phyloP scores from a whole-genome alignment of 257 asterid species.

The Knoxia roxburghii region DNA sequence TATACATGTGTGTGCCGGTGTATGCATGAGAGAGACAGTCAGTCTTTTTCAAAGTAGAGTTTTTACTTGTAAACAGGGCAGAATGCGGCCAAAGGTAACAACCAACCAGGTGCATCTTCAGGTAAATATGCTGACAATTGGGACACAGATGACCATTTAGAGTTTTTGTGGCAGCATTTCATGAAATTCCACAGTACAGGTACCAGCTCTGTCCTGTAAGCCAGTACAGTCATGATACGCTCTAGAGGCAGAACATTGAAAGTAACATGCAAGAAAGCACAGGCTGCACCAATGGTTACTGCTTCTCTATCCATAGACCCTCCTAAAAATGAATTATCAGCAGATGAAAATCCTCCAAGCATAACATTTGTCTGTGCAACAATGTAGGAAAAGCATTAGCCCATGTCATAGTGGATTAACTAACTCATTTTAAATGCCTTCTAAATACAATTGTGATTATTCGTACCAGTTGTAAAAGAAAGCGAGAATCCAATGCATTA shows the following conservation, averaged over 20 bases:
- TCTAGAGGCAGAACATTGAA: slow-evolving; percentile 81
- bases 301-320: slow-evolving; percentile 49
- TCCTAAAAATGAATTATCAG: slow-evolving; percentile 39
- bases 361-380: slow-evolving; percentile 64
- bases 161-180: slow-evolving; percentile 74
- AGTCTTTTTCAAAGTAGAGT: slow-evolving; percentile 13
- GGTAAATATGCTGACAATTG: slow-evolving; percentile 65
- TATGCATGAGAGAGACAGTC: slow-evolving; percentile 1
- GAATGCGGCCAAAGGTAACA: slow-evolving; percentile 82
- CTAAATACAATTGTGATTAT: slow-evolving; percentile 1
- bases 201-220: slow-evolving; percentile 89
- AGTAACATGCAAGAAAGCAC: slow-evolving; percentile 73
- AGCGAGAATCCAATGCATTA: slow-evolving; percentile 59
- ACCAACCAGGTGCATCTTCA: slow-evolving; percentile 73
- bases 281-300: slow-evolving; percentile 79
- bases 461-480: slow-evolving; percentile 80
- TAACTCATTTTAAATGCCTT: not conserved
- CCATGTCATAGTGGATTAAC: slow-evolving; percentile 13
- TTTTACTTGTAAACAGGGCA: slow-evolving; percentile 95
- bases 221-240: slow-evolving; percentile 82
- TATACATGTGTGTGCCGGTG: not conserved
- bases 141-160: slow-evolving; percentile 71
- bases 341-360: slow-evolving; percentile 47
- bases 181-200: slow-evolving; percentile 81
- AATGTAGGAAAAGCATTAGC: slow-evolving; percentile 14